Conservation (phyloP, 163 green algal species). For the Chlorella variabilis region DNA sequence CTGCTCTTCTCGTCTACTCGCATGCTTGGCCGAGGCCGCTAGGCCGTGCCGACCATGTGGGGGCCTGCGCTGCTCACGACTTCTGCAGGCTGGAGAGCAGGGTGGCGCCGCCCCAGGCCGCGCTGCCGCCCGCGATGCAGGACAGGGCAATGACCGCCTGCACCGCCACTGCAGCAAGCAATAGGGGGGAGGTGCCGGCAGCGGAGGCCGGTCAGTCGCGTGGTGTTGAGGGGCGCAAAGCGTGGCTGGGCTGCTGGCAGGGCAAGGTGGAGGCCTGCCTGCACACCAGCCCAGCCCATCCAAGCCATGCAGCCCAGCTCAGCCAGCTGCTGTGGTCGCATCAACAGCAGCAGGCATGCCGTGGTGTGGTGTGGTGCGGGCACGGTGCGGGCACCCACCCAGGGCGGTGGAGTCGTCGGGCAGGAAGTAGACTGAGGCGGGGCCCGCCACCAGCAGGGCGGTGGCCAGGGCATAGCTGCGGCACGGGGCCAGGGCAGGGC, state of each 20-base stretch:
- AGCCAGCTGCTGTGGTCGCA: no score
- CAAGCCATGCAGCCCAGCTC: background rate
- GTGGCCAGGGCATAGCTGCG: constrained; percentile 54
- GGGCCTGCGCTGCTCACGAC: background rate
- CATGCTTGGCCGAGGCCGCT: background rate
- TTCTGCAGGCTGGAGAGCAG: constrained; percentile 65
- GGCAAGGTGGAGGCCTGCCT: no score
- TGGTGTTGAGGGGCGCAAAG: no score
- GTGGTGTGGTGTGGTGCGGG: no score
- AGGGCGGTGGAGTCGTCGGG: constrained; percentile 61
- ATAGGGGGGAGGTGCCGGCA: background rate
- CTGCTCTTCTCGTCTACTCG: background rate
- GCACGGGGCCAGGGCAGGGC: background rate
- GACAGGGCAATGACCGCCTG: constrained; percentile 52
- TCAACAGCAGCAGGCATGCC: no score
- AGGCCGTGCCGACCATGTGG: no score
- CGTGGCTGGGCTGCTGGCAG: no score
- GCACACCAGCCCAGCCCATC: no score
- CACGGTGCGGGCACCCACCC: constrained; percentile 35
- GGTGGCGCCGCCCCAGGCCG: constrained; percentile 58
- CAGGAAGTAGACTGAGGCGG: constrained; percentile 66
- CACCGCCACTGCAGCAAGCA: constrained; percentile 34
- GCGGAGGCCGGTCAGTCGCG: background rate
- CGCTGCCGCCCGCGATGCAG: constrained; percentile 54
- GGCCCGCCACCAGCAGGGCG: constrained; percentile 52